Percentiles rank a stretch among this genome's conserved stretches.
Conservation (phyloP, 495 filamentous ascomycete genomes). For the Platismatia glauca region DNA sequence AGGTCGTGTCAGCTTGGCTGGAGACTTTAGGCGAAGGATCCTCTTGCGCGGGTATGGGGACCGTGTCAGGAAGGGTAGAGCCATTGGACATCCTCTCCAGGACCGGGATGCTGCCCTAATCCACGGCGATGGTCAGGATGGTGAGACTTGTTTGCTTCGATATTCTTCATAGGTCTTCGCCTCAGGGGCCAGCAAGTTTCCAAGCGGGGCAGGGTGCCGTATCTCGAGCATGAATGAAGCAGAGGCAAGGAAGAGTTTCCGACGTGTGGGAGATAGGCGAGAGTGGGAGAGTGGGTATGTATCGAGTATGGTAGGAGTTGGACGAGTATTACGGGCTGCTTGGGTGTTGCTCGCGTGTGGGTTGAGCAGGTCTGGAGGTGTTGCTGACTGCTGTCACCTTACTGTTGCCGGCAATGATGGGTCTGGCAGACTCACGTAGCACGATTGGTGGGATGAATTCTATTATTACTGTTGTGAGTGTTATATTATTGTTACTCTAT, state of each 20-base stretch:
- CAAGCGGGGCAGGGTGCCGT: background rate
- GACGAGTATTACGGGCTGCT: too few species aligned
- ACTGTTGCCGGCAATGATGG: too few species aligned
- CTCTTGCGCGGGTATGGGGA: background rate
- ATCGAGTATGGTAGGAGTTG: too few species aligned
- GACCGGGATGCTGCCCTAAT: background rate
- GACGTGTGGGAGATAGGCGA: background rate
- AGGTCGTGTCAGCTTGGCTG: background rate
- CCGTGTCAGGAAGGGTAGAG: background rate
- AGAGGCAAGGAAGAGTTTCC: background rate
- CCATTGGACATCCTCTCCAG: slow-evolving; percentile 14
- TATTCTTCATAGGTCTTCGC: slow-evolving; percentile 7
- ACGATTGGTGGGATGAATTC: too few species aligned
- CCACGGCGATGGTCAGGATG: background rate
- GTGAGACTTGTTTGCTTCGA: background rate
- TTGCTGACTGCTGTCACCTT: too few species aligned
- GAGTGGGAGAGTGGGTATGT: too few species aligned
- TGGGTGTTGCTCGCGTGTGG: too few species aligned
- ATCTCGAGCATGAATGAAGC: background rate
- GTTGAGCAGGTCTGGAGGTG: too few species aligned
- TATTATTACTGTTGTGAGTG: too few species aligned
- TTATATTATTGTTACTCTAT: too few species aligned
- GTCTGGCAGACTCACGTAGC: too few species aligned
- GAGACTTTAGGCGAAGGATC: background rate
- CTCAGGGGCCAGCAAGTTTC: background rate